Evolutionary conservation across 1,284 basidiomycete species (phyloP), one percentile per base, ranked within the genome.

Genomic region (Wolfiporia cocos): DNA sequence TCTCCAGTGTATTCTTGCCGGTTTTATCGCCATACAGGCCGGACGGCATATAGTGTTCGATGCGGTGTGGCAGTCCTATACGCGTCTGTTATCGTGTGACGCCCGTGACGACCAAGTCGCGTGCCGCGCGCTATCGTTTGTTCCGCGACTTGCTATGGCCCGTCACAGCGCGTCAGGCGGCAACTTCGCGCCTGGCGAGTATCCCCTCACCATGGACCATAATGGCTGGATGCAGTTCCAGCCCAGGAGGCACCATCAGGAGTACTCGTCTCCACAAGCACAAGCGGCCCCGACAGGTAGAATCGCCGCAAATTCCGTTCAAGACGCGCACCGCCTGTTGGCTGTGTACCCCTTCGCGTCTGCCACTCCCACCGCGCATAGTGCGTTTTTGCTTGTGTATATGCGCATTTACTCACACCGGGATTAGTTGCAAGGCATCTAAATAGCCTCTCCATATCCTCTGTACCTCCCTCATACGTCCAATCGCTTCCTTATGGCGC

Each of bases 281-380:
- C n/a, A n/a, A n/a, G n/a, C n/a, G n/a, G 37, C 35, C 3, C 23
- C 34, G 31, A 18, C 23, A 11, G 32, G 30, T 15, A 34, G 47
- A 22, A 43, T 49, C 17, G 46, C 58, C 14, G 57, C 54, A 30
- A 63, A 68, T 49, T 57, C 78, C 2, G 76, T 78, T 5, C 76
- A 81, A 38, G 73, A 79, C 57, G 75, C 79, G 3, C 82, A 83
- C 49, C 64, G 71, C 34, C 59, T 86, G 26, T 66, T 86, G 33
- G 70, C 76, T 6, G 67, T 70, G 24, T 86, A 86, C 56, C 81
- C 85, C 15, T 70, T 81, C 51, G 78, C 79, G 28, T 84, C 81
- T 44, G 78, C 77, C 30, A 82, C 78, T 3, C 81, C 84, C 20
- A 71, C 81, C 5, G 69, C 74, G 33, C 83, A 86, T 54, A 79